Percentiles rank a stretch among this genome's conserved stretches.
These are phyloP conservation scores for Sphagnum contortum DNA, from an alignment of 225 moss, liverwort and hornwort species.

Conservation along the genomic window DNA sequence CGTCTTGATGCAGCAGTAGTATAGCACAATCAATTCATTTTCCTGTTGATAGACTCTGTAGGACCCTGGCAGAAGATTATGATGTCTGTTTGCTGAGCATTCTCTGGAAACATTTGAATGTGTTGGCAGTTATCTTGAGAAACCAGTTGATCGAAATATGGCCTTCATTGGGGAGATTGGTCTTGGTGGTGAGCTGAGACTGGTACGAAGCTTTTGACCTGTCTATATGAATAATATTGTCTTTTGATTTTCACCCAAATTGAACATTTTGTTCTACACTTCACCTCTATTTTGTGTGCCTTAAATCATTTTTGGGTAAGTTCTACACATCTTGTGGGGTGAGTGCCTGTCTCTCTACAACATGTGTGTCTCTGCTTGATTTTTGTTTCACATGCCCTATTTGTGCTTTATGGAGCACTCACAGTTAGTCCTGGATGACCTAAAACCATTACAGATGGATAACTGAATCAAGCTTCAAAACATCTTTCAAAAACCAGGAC, in stretches of 20 bases:
- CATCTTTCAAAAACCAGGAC: too few species aligned
- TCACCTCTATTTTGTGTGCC: neutral
- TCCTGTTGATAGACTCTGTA: neutral
- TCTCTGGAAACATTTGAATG: too few species aligned
- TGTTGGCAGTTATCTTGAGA: conserved; percentile 65
- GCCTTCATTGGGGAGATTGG: conserved; percentile 95
- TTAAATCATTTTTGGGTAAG: neutral
- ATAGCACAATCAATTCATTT: neutral
- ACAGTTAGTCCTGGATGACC: too few species aligned
- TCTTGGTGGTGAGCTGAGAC: conserved; percentile 92
- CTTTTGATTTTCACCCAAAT: neutral
- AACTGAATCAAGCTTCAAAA: too few species aligned
- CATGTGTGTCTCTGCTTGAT: too few species aligned
- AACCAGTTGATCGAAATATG: conserved; percentile 86
- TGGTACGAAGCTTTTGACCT: conserved; percentile 25
- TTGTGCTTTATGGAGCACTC: too few species aligned
- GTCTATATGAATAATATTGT: conserved; percentile 5
- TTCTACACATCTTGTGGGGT: too few species aligned
- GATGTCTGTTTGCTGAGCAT: too few species aligned
- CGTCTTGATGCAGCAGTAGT: neutral
- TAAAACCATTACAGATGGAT: too few species aligned
- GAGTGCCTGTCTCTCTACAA: too few species aligned
- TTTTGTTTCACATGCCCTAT: too few species aligned
- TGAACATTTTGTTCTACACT: neutral
- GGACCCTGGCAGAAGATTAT: too few species aligned